Conservation (phyloP, 1,139 yeast species). For the Debaryomyces udenii region DNA sequence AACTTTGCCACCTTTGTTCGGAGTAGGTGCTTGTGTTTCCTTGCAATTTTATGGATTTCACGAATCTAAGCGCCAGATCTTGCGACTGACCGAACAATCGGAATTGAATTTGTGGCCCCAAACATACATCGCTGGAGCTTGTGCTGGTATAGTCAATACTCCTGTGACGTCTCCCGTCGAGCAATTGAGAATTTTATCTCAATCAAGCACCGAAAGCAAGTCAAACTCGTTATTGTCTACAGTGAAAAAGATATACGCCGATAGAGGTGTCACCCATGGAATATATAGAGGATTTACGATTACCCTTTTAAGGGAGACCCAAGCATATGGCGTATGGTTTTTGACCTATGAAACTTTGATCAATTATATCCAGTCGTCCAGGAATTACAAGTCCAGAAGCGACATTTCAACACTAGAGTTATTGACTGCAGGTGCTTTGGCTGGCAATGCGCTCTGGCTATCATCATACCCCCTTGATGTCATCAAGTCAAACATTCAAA, state of each 20-base stretch:
- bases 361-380: slow-evolving; percentile 36
- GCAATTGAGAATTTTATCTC: slow-evolving; percentile 71
- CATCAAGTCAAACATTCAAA: slow-evolving; percentile 68
- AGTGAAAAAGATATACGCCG: slow-evolving; percentile 44
- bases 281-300: slow-evolving; percentile 62
- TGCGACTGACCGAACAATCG: slow-evolving; percentile 23
- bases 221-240: slow-evolving; percentile 46
- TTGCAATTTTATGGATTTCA: slow-evolving; percentile 78
- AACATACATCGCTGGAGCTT: slow-evolving; percentile 72
- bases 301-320: slow-evolving; percentile 68
- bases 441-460: slow-evolving; percentile 76
- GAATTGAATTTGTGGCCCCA: slow-evolving; percentile 59
- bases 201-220: slow-evolving; percentile 50
- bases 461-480: slow-evolving; percentile 74
- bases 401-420: slow-evolving; percentile 65
- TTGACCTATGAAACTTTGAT: slow-evolving; percentile 68
- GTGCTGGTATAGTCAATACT: slow-evolving; percentile 76
- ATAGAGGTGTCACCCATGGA: slow-evolving; percentile 53
- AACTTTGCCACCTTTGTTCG: slow-evolving; percentile 49
- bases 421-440: slow-evolving; percentile 64
- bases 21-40: slow-evolving; percentile 76
- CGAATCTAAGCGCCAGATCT: slow-evolving; percentile 67
- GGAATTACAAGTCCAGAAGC: slow-evolving; percentile 44
- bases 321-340: slow-evolving; percentile 86
- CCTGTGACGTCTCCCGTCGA: slow-evolving; percentile 77